These are phyloP conservation scores for Arachis monticola DNA, from an alignment of 331 rosid genomes.

Conservation along the genomic window DNA sequence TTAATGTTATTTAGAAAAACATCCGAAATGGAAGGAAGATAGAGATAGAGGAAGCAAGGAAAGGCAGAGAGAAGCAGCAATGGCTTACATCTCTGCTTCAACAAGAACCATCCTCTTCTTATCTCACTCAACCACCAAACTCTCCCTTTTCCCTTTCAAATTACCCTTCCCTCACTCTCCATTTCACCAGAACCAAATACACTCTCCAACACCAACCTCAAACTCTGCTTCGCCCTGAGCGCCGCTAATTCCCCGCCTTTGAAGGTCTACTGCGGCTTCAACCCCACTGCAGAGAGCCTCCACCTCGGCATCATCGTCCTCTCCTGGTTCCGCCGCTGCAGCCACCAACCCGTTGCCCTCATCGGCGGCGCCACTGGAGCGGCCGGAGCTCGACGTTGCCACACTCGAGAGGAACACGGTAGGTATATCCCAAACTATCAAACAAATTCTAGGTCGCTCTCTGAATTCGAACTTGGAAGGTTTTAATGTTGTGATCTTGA, in stretches of 20 bases:
- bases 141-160: slow-evolving; percentile 41
- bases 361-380: slow-evolving; percentile 91
- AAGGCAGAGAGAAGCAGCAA: neutral
- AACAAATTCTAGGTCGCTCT: slow-evolving; percentile 52
- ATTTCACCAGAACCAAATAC: slow-evolving; percentile 38
- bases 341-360: slow-evolving; percentile 71
- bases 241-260: slow-evolving; percentile 56
- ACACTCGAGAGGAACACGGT: slow-evolving; percentile 53
- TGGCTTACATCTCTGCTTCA: slow-evolving; percentile 43
- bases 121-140: slow-evolving; percentile 45
- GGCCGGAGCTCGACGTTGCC: slow-evolving; percentile 75
- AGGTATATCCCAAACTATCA: slow-evolving; percentile 48
- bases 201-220: slow-evolving; percentile 29
- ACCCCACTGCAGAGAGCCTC: slow-evolving; percentile 87
- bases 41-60: neutral
- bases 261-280: slow-evolving; percentile 89
- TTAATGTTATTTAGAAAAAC: neutral
- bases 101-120: slow-evolving; percentile 44
- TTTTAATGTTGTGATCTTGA: slow-evolving; percentile 49
- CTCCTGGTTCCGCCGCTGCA: slow-evolving; percentile 90
- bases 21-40: neutral
- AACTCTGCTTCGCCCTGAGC: slow-evolving; percentile 48
- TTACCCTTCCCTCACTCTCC: slow-evolving; percentile 28
- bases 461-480: slow-evolving; percentile 31
- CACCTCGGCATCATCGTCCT: slow-evolving; percentile 92